Percentiles rank a stretch among this genome's conserved stretches.
These are phyloP conservation scores for Yamadazyma buinensis DNA, from an alignment of 1,139 yeast genomes.

Conservation along the genomic window DNA sequence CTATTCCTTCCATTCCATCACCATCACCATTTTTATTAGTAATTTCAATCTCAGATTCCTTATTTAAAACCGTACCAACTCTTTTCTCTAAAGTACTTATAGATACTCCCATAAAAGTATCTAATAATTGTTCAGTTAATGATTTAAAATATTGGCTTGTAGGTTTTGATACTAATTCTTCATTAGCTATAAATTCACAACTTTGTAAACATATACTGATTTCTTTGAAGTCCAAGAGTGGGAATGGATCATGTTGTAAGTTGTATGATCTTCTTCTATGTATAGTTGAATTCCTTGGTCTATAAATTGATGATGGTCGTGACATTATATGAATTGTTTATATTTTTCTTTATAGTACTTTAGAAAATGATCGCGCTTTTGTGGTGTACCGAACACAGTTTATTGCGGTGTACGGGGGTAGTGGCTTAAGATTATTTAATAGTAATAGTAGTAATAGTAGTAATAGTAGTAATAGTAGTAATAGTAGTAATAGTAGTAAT, in stretches of 20 bases:
- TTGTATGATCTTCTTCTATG: conserved; percentile 13
- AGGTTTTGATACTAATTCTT: conserved; percentile 63
- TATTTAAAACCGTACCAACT: conserved; percentile 6
- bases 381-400: too few relatives aligned
- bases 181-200: conserved; percentile 61
- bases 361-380: too few relatives aligned
- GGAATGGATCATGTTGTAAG: conserved; percentile 44
- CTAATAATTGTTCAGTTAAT: conserved; percentile 68
- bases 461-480: too few relatives aligned
- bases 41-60: not conserved
- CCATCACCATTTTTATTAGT: conserved; percentile 1
- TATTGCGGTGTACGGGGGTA: too few relatives aligned
- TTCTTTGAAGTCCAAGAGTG: conserved; percentile 63
- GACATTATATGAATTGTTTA: conserved; percentile 13
- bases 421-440: too few relatives aligned
- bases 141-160: conserved; percentile 58
- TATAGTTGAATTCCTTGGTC: conserved; percentile 13
- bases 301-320: conserved; percentile 13
- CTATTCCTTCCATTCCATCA: conserved; percentile 1
- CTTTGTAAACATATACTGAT: conserved; percentile 58
- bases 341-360: too few relatives aligned
- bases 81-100: conserved; percentile 36
- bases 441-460: not conserved
- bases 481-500: too few relatives aligned
- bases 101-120: conserved; percentile 62